Percentiles rank a stretch among this genome's conserved stretches.
These are phyloP conservation scores for Citrus mangshanensis DNA, from an alignment of 345 rosid species.

Conservation along the genomic window DNA sequence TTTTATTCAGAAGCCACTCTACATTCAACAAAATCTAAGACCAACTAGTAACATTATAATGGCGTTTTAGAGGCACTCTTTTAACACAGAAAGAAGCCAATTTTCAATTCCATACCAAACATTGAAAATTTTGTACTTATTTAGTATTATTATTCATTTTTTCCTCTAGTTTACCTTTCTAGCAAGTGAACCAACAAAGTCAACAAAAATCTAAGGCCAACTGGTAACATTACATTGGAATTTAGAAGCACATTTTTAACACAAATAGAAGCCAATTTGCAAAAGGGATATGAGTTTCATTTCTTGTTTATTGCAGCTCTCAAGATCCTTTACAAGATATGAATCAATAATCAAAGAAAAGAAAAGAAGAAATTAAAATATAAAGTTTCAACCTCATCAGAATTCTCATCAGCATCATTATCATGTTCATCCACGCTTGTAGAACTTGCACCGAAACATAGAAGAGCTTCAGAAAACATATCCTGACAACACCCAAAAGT, in stretches of 20 bases:
- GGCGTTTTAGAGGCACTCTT: background rate
- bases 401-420: conserved; percentile 29
- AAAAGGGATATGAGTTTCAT: background rate
- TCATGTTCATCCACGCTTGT: conserved; percentile 52
- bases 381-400: conserved; percentile 48
- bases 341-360: background rate
- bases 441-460: conserved; percentile 83
- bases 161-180: background rate
- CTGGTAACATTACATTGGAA: too few species aligned
- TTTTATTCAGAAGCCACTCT: too few species aligned
- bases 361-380: background rate
- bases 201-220: too few species aligned
- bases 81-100: too few species aligned
- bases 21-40: too few species aligned
- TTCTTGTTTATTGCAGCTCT: background rate
- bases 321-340: background rate
- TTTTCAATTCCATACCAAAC: too few species aligned
- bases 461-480: conserved; percentile 72
- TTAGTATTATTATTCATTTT: background rate
- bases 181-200: background rate
- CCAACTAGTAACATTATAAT: too few species aligned
- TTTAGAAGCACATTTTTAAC: background rate
- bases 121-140: too few species aligned
- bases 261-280: too few species aligned
- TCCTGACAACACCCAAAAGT: conserved; percentile 47